Conservation (phyloP, 2,329 filamentous ascomycete genomes). For the Penicillium sp. region DNA sequence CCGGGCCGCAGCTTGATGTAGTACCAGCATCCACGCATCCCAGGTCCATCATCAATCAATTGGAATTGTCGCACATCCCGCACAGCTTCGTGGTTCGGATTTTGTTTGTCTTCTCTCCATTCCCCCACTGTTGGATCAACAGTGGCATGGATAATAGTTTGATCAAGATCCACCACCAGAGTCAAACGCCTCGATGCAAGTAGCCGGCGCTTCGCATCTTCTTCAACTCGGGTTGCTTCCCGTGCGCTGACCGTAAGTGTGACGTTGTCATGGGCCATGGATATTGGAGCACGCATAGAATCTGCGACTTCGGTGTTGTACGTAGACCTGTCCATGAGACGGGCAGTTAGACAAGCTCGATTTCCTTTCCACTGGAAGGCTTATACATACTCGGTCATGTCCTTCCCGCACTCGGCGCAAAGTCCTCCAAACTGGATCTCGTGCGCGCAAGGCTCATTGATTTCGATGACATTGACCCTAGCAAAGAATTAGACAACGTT, state of each 20-base stretch:
- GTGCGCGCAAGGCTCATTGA: conserved; percentile 89
- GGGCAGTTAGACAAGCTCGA: conserved; percentile 3
- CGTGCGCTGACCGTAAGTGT: conserved; percentile 78
- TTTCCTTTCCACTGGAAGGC: background rate
- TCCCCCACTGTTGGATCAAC: conserved; percentile 95
- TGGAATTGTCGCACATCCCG: conserved; percentile 87
- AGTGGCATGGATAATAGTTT: conserved; percentile 97
- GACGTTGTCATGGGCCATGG: conserved; percentile 91
- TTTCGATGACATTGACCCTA: conserved; percentile 62
- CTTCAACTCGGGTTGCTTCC: conserved; percentile 78
- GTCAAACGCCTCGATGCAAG: conserved; percentile 80
- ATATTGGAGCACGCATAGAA: conserved; percentile 83
- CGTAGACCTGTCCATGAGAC: conserved; percentile 50
- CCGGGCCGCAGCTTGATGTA: conserved; percentile 97
- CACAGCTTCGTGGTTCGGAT: conserved; percentile 87
- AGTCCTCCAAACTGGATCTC: conserved; percentile 87
- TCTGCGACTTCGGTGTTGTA: conserved; percentile 79
- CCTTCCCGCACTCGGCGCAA: conserved; percentile 88
- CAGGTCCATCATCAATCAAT: conserved; percentile 77
- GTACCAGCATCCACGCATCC: conserved; percentile 80
- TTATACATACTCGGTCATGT: conserved; percentile 74
- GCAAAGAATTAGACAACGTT: conserved; percentile 5
- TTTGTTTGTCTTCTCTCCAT: conserved; percentile 84
- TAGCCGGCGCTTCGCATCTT: conserved; percentile 79
- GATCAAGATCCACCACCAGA: conserved; percentile 93